Evolutionary conservation across 805 yeast species (phyloP).

Genomic region (Kazachstania viticola): DNA sequence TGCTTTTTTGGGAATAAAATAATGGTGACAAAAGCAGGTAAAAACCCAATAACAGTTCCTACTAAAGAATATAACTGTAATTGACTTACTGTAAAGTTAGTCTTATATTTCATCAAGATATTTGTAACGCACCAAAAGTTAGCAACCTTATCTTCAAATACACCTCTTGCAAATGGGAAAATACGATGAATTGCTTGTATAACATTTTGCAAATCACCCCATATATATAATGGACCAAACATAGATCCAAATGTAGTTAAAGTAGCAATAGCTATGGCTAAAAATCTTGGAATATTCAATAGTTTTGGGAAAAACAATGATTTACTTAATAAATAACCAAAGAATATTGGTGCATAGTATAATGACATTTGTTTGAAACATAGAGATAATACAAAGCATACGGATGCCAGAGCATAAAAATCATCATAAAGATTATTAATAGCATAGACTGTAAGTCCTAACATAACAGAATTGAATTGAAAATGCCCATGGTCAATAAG

Average conservation of each 20-base stretch:
- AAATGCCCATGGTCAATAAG: constrained; percentile 95
- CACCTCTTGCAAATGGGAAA: constrained; percentile 86
- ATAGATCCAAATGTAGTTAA: constrained; percentile 38
- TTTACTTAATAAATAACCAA: constrained; percentile 61
- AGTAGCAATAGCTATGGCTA: constrained; percentile 55
- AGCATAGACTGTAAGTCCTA: constrained; percentile 68
- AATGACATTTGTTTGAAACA: constrained; percentile 93
- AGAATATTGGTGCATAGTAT: constrained; percentile 83
- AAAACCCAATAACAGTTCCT: constrained; percentile 40
- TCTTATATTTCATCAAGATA: constrained; percentile 57
- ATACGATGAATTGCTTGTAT: constrained; percentile 55
- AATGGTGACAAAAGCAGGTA: constrained; percentile 44
- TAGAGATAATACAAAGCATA: constrained; percentile 66
- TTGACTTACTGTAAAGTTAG: constrained; percentile 40
- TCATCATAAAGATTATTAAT: constrained; percentile 55
- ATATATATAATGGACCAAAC: constrained; percentile 49
- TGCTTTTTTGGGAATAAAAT: constrained; percentile 41
- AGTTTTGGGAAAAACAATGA: constrained; percentile 27
- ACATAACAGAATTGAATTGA: constrained; percentile 90
- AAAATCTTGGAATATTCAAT: constrained; percentile 45
- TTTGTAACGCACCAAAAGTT: constrained; percentile 97
- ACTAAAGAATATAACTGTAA: constrained; percentile 48
- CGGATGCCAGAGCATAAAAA: constrained; percentile 54
- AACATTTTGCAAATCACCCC: constrained; percentile 31
- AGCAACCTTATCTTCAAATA: constrained; percentile 95